These are phyloP conservation scores for Kluyveromyces starmeri DNA, from an alignment of 805 yeast genomes.

Conservation along the genomic window DNA sequence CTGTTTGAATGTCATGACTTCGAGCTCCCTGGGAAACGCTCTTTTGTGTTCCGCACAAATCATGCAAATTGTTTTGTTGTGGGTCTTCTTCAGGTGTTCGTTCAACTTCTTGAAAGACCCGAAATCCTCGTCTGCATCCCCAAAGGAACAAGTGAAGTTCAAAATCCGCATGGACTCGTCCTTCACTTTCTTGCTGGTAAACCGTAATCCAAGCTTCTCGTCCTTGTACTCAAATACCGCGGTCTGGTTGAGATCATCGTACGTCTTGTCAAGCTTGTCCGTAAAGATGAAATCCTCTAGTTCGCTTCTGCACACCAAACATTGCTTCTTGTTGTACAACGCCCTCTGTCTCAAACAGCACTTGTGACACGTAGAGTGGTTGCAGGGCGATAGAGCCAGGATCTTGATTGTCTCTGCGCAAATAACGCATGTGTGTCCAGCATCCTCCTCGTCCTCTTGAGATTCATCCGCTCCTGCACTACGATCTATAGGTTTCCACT, in stretches of 20 bases:
- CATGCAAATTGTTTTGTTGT: constrained; percentile 57
- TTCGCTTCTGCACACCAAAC: constrained; percentile 80
- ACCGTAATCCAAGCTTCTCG: constrained; percentile 45
- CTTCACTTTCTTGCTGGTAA: constrained; percentile 44
- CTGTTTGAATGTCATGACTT: constrained; percentile 49
- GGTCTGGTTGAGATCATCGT: constrained; percentile 28
- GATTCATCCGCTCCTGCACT: neutral
- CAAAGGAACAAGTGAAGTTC: constrained; percentile 47
- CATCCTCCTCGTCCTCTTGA: constrained; percentile 29
- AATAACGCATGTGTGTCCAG: constrained; percentile 56
- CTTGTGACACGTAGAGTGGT: constrained; percentile 72
- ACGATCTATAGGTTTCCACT: neutral
- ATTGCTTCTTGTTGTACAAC: constrained; percentile 58
- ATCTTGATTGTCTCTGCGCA: constrained; percentile 68
- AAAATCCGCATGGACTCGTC: constrained; percentile 44
- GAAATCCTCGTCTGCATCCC: constrained; percentile 31
- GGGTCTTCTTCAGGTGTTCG: constrained; percentile 57
- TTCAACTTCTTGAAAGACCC: constrained; percentile 47
- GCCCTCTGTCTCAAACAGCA: constrained; percentile 83
- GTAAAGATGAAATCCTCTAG: constrained; percentile 51
- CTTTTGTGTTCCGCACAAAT: constrained; percentile 72
- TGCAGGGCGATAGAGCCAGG: constrained; percentile 72
- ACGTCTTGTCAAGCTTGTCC: constrained; percentile 33
- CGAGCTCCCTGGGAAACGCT: constrained; percentile 66
- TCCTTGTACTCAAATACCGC: constrained; percentile 30